Evolutionary conservation across 164 flowering plant genomes (phyloP), one percentile per base, ranked within the genome.

Genomic region (Stephania yunnanensis): DNA sequence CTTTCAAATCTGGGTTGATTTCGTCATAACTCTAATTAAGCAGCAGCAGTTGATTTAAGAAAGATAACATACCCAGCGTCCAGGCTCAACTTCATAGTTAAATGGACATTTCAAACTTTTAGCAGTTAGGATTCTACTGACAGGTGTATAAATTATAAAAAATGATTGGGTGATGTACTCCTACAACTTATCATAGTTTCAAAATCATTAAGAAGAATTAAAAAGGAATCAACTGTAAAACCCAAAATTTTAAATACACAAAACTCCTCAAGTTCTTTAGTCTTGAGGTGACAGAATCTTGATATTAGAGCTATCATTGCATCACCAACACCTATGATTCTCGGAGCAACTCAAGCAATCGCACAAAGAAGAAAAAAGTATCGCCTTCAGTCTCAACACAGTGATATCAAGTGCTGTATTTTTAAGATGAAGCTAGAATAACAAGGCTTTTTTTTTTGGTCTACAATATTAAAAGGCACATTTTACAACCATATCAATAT

Each of bases 401-500:
- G 53, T 12, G 12, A 8, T 48, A 48, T 48, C 8, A 48, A 12
- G 50, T 46, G 50, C 10, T 46, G 42, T 36, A 36, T 36, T 36
- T 4, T 36, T 36, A 36, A 36, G 42, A 36, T 36, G 42, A 36
- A 4, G 42, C 25, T 36, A 36, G 1, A 36, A 36, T 36, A 36
- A 36, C 42, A 36, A 36, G 2, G 42, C 42, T 2, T 36, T 36
- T 36, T 36, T 36, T 36, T 36, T 36, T 36, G 58, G 58, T 15
- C 17, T 52, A 52, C 58, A 52, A 52, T 25, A 10, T 10, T 6
- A 64, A 5, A 17, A 64, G 58, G 66, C 8, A 25, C 25, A 25
- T 25, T 61, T 22, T 13, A 69, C 55, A 70, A 30, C 31, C 63
- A 68, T 46, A 45, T 36, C 9, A 69, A 78, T 61, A 73, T 61